Evolutionary conservation across 805 yeast genomes (phyloP), one percentile per base, ranked within the genome.

Genomic region (Suhomyces tanzawaensis): DNA sequence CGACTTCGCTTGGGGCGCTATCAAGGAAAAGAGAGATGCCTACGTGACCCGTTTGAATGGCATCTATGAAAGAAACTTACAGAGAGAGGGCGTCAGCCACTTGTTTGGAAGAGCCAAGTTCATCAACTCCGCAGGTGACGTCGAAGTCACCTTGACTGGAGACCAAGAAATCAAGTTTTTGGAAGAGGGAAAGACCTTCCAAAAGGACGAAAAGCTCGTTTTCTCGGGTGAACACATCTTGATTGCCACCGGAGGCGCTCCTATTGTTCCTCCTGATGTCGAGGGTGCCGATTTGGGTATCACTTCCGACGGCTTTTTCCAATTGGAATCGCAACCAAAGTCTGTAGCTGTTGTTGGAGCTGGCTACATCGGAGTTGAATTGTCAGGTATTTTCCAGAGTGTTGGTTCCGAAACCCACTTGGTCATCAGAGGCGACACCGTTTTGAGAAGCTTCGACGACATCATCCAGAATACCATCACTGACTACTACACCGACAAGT

Each of bases 261-360:
- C 98, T 18, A 64, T 81, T 22, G 62, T 77, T 24, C 95, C 97
- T 23, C 69, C 71, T 3, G 59, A 68, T 18, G 79, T 89, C 34
- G 82, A 82, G 39, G 98, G 98, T 35, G 78, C 81, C 34, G 93
- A 89, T 55, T 71, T 74, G 42, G 97, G 96, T 42, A 82, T 79
- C 44, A 80, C 84, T 37, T 87, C 96, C 15, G 95, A 93, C 60
- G 96, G 96, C 0, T 93, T 93, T 61, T 93, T 93, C 57, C 77
- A 76, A 46, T 71, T 93, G 48, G 82, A 76, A 43, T 56, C 66
- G 34, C 97, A 90, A 66, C 99, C 99, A 36, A 82, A 88, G 64
- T 75, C 81, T 34, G 98, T 91, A 19, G 98, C 95, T 1, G 74
- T 93, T 44, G 96, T 93, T 9, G 99, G 99, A 52, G 96, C 96